Evolutionary conservation across 768 basidiomycete genomes (phyloP).

Genomic region (Rhodotorula babjevae): DNA sequence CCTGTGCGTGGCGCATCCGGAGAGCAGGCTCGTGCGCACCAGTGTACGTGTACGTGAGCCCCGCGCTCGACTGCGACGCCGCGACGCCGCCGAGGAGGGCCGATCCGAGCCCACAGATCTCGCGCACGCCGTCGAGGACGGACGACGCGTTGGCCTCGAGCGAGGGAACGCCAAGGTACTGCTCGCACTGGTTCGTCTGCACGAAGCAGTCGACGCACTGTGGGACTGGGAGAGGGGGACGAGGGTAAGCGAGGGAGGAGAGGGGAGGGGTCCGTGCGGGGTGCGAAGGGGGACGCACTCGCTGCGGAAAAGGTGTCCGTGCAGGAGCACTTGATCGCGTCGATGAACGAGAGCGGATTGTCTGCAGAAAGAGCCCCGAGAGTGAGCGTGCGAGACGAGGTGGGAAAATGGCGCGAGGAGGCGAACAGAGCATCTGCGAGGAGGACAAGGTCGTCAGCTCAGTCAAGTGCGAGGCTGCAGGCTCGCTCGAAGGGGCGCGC

Average conservation of each 20-base stretch:
- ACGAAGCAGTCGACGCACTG: conserved; percentile 36
- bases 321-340: conserved; percentile 29
- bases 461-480: too few species aligned
- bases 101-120: conserved; percentile 24
- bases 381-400: too few species aligned
- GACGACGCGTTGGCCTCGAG: conserved; percentile 13
- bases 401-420: background rate
- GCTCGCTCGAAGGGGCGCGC: background rate
- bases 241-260: background rate
- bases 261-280: too few species aligned
- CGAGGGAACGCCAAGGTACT: conserved; percentile 26
- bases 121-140: conserved; percentile 25
- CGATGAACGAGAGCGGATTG: conserved; percentile 18
- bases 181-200: conserved; percentile 34
- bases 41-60: conserved; percentile 22
- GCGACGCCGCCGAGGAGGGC: conserved; percentile 27
- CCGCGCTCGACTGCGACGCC: conserved; percentile 1
- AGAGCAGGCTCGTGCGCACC: background rate
- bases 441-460: too few species aligned
- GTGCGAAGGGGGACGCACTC: background rate
- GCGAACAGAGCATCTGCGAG: conserved; percentile 18
- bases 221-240: conserved; percentile 9
- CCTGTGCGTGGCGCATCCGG: background rate
- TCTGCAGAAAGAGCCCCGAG: background rate
- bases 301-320: conserved; percentile 32